Base-by-base conservation (phyloP, 441 rosid genomes). In the Brassica balearica region DNA sequence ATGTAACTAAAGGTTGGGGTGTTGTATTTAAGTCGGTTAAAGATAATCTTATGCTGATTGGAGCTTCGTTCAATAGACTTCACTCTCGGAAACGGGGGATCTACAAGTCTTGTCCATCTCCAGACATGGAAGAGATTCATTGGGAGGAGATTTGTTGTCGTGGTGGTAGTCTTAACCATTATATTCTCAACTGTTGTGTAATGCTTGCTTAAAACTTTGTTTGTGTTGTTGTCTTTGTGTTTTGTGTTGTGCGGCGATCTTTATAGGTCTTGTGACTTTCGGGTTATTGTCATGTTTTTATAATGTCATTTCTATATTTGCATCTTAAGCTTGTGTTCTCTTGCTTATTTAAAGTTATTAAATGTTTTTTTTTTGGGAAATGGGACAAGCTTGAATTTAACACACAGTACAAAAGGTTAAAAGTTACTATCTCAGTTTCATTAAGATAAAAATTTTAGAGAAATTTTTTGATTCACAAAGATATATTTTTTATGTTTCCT, bases 11-110 rank as follows among this genome's bases (percentile, higher is more conserved):
- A 1, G 46, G 59, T 8, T 74, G 66, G 72, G 72, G 72, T 2
- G 59, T 58, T 15, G 71, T 29, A 8, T 66, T 66, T 25, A 66
- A 66, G n/a, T 66, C 66, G 4, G 0, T 56, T 56, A 36, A 38
- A 15, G 59, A 74, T 23, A 36, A 4, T 5, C 43, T 66, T 56
- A 3, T 66, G 5, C 2, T 74, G 77, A 66, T 74, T 14, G 72
- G 65, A 66, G 19, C n/a, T 25, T 74, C 70, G 22, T 23, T 8
- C 5, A n/a, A 7, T 60, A 8, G 32, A 23, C 34, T 15, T 22
- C 34, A 23, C 8, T 22, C 15, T 23, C 32, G 11, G 64, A 22
- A 11, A 23, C 5, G 11, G 64, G 10, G 3, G 34, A 11, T 23
- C n/a, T 60, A 60, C 64, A 23, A 10, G 27, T 23, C 8, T 1